phyloP scores from a whole-genome alignment of 768 basidiomycete species.

The Artomyces pyxidatus region DNA sequence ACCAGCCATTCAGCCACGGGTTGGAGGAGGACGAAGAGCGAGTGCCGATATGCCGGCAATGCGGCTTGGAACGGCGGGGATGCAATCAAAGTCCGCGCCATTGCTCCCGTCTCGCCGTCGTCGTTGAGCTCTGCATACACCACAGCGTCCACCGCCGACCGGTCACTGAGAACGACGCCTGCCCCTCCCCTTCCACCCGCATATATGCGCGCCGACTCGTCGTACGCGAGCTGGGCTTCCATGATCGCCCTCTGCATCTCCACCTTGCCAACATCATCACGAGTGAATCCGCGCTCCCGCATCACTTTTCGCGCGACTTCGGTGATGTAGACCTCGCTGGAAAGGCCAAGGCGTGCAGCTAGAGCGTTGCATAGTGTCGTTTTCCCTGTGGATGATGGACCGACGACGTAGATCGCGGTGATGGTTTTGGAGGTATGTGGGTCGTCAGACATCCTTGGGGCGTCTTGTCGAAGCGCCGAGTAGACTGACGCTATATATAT shows the following conservation, averaged over 20 bases:
- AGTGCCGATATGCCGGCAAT: slow-evolving; percentile 34
- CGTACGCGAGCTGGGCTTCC: slow-evolving; percentile 42
- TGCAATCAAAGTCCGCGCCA: slow-evolving; percentile 25
- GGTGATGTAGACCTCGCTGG: slow-evolving; percentile 32
- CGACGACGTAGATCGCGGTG: slow-evolving; percentile 20
- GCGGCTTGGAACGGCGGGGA: slow-evolving; percentile 33
- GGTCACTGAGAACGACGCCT: slow-evolving; percentile 44
- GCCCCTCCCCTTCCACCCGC: slow-evolving; percentile 13
- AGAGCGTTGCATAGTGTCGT: slow-evolving; percentile 56
- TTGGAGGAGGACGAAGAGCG: slow-evolving; percentile 45
- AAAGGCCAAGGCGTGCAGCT: slow-evolving; percentile 32
- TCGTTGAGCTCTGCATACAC: slow-evolving; percentile 51
- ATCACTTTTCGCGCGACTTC: slow-evolving; percentile 60
- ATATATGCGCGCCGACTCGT: slow-evolving; percentile 22
- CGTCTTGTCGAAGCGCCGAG: not conserved
- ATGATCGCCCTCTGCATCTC: slow-evolving; percentile 62
- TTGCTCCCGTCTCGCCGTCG: slow-evolving; percentile 28
- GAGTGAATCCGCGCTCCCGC: slow-evolving; percentile 41
- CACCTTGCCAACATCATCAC: slow-evolving; percentile 38
- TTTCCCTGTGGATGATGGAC: slow-evolving; percentile 53
- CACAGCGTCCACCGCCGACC: slow-evolving; percentile 58
- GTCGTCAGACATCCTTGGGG: not conserved
- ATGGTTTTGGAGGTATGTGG: not conserved
- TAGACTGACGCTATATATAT: not conserved
- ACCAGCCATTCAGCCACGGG: slow-evolving; percentile 52